Percentiles rank a stretch among this genome's conserved stretches.
Conservation (phyloP, 441 rosid genomes). For the Metrosideros polymorpha region DNA sequence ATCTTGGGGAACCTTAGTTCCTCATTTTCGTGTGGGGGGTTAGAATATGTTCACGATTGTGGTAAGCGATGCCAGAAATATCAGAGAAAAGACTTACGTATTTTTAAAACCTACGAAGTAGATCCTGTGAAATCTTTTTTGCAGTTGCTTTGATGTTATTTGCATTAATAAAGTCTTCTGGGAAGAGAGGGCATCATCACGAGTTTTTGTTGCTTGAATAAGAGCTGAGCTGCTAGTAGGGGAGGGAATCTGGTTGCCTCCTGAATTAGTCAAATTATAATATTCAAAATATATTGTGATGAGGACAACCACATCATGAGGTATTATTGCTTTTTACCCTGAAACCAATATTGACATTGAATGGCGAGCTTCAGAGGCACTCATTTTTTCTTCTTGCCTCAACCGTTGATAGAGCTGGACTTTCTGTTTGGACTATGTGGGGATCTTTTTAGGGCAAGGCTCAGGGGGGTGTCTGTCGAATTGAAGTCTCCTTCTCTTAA, state of each 20-base stretch:
- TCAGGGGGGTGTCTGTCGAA: slow-evolving; percentile 13
- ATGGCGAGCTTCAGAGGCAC: slow-evolving; percentile 8
- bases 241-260: neutral
- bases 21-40: neutral
- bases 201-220: neutral
- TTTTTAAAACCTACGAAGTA: neutral
- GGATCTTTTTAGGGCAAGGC: slow-evolving; percentile 17
- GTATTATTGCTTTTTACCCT: slow-evolving; percentile 2
- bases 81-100: neutral
- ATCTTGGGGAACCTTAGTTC: neutral
- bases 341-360: slow-evolving; percentile 2
- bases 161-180: neutral
- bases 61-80: neutral
- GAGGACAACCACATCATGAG: neutral
- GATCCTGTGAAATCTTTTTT: neutral
- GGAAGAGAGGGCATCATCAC: neutral
- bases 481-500: slow-evolving; percentile 5
- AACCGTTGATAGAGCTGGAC: slow-evolving; percentile 22
- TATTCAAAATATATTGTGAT: neutral
- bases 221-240: neutral
- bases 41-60: neutral
- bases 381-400: slow-evolving; percentile 7
- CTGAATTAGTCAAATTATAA: neutral
- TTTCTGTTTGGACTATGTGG: slow-evolving; percentile 33
- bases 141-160: neutral